phyloP scores from a whole-genome alignment of 257 asterid species.

The Capsicum baccatum region DNA sequence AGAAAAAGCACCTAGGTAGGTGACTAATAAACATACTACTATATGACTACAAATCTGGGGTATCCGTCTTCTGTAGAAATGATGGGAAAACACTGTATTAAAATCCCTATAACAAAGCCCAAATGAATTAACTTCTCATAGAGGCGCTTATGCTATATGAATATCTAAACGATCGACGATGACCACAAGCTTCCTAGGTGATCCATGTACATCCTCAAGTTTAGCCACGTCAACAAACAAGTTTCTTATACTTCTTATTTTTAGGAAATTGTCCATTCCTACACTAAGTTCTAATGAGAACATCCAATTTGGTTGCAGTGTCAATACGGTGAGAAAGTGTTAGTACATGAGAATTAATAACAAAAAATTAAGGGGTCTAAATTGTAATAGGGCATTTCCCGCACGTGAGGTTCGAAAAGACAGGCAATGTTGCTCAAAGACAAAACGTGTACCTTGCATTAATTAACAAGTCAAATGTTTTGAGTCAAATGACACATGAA shows the following conservation, averaged over 20 bases:
- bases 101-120: neutral
- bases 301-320: neutral
- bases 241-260: neutral
- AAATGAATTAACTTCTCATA: neutral
- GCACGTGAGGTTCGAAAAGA: neutral
- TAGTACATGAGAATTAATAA: neutral
- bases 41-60: neutral
- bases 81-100: neutral
- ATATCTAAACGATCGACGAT: too few species aligned
- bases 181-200: neutral
- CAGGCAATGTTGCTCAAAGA: neutral
- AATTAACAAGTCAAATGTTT: neutral
- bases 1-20: neutral
- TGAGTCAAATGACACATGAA: conserved; percentile 17
- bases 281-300: too few species aligned
- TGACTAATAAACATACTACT: neutral
- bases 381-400: neutral
- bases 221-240: neutral
- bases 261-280: too few species aligned
- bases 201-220: neutral
- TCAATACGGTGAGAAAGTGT: neutral
- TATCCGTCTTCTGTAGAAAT: neutral
- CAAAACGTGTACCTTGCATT: neutral
- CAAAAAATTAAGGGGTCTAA: neutral
- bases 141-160: too few species aligned